Conservation (phyloP, 1,284 basidiomycete genomes). For the Sporisorium exsertum region DNA sequence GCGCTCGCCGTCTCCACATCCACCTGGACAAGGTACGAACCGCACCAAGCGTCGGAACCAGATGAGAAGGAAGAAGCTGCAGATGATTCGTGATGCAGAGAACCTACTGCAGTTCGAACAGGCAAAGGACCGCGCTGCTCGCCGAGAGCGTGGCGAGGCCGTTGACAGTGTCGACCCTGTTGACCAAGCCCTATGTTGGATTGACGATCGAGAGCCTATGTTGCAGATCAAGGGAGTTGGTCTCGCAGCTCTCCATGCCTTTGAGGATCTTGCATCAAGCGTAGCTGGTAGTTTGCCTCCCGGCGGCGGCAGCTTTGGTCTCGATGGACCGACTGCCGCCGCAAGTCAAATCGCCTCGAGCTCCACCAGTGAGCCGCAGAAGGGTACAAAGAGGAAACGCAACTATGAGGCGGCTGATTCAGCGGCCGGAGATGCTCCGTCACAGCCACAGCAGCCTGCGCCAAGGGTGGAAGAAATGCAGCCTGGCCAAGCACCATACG, state of each 20-base stretch:
- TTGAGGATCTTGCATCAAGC: background rate
- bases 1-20: conserved; percentile 5
- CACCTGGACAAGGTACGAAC: conserved; percentile 48
- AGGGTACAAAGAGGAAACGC: conserved; percentile 19
- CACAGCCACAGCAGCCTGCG: background rate
- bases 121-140: conserved; percentile 3
- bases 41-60: conserved; percentile 53
- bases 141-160: conserved; percentile 1
- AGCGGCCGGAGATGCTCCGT: background rate
- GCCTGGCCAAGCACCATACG: conserved; percentile 7
- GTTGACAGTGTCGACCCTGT: background rate
- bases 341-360: background rate
- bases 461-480: conserved; percentile 14
- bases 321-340: background rate
- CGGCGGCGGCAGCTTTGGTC: conserved; percentile 16
- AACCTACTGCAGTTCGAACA: conserved; percentile 3
- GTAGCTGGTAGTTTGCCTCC: background rate
- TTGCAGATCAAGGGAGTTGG: conserved; percentile 3
- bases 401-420: background rate
- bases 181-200: background rate
- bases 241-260: background rate
- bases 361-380: background rate
- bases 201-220: conserved; percentile 8
- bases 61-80: conserved; percentile 32
- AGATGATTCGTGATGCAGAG: conserved; percentile 10